Percentiles rank a stretch among this genome's conserved stretches.
These are phyloP conservation scores for Jasminum sambac DNA, from an alignment of 257 asterid species.

Conservation along the genomic window DNA sequence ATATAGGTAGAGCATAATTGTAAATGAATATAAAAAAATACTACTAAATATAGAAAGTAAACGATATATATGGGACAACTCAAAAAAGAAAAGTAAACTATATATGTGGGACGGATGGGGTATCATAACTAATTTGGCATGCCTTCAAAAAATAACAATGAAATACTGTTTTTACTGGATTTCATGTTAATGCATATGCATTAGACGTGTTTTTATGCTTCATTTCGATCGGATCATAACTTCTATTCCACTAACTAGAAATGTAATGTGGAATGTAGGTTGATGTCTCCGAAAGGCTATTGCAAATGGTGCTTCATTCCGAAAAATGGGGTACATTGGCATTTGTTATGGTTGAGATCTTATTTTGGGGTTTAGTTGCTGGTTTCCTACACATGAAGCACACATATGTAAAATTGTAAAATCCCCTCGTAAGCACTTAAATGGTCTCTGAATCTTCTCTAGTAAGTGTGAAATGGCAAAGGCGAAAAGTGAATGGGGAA, in stretches of 20 bases:
- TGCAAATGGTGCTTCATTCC: slow-evolving; percentile 52
- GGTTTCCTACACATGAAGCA: slow-evolving; percentile 72
- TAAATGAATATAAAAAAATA: no score
- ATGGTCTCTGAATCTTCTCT: not conserved
- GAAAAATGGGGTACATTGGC: slow-evolving; percentile 73
- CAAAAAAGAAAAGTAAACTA: no score
- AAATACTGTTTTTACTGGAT: not conserved
- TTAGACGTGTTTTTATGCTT: not conserved
- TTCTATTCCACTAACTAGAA: not conserved
- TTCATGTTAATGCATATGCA: not conserved
- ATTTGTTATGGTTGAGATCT: slow-evolving; percentile 70
- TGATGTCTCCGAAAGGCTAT: slow-evolving; percentile 43
- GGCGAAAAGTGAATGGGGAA: not conserved
- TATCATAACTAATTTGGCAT: not conserved
- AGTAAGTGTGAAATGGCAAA: not conserved
- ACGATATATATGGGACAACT: no score
- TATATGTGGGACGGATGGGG: no score
- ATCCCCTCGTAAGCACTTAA: not conserved
- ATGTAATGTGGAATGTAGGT: slow-evolving; percentile 45
- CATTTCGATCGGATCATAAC: not conserved
- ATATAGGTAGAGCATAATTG: no score
- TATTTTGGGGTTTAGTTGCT: slow-evolving; percentile 73
- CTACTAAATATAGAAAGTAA: no score
- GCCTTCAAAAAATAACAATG: not conserved
- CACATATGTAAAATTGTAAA: slow-evolving; percentile 56